Percentiles rank a stretch among this genome's conserved stretches.
These are phyloP conservation scores for Capsella rubella DNA, from an alignment of 441 rosid species.

Conservation along the genomic window DNA sequence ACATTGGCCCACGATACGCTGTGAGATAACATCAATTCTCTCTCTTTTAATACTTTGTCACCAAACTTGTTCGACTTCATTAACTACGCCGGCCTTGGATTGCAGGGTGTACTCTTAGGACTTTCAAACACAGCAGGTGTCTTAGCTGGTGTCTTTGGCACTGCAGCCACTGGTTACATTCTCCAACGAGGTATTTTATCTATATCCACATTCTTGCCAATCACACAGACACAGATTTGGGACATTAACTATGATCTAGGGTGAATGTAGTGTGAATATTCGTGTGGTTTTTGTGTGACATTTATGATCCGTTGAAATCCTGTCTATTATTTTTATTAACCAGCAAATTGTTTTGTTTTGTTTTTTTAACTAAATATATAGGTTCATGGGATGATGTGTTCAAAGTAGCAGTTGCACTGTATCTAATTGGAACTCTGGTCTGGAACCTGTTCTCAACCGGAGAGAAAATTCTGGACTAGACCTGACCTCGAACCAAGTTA, in stretches of 20 bases:
- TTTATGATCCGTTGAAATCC: neutral
- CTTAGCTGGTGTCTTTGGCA: conserved; percentile 97
- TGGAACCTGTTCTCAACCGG: conserved; percentile 98
- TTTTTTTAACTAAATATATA: conserved; percentile 35
- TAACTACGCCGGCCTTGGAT: conserved; percentile 28
- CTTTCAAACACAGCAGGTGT: conserved; percentile 98
- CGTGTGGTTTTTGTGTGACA: too few relatives aligned
- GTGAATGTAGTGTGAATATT: too few relatives aligned
- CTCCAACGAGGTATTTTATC: conserved; percentile 76
- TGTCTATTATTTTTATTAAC: neutral
- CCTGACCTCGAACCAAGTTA: conserved; percentile 13
- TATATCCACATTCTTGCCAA: neutral
- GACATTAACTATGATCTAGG: neutral
- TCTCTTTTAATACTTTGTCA: conserved; percentile 7
- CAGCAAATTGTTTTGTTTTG: neutral
- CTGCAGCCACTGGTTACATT: conserved; percentile 96
- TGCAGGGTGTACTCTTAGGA: conserved; percentile 96
- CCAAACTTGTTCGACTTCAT: conserved; percentile 13
- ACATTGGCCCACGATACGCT: conserved; percentile 96
- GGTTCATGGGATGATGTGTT: conserved; percentile 99
- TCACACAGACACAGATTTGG: neutral
- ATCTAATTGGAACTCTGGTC: conserved; percentile 85
- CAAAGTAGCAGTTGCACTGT: conserved; percentile 84
- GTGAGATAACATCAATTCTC: conserved; percentile 54
- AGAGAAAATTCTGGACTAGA: conserved; percentile 86